A percentile compares a stretch with the other conserved stretches of the same genome.
These are phyloP conservation scores for Backusella westeae DNA, from an alignment of 192 early-diverging fungal species.

Conservation along the genomic window DNA sequence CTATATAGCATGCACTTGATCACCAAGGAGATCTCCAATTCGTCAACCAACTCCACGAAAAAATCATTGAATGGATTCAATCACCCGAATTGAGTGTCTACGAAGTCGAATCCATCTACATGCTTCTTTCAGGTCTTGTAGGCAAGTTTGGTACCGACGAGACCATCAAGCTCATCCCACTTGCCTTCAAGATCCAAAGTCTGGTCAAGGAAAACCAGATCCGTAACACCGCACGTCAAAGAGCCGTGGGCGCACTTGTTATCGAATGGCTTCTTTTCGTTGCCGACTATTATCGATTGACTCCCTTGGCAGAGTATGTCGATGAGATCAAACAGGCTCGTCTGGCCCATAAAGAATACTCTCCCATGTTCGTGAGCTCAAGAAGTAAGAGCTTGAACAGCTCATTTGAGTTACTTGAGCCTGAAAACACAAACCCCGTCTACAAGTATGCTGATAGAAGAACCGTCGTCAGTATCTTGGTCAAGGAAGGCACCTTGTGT, in stretches of 20 bases:
- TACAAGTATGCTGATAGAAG: constrained; percentile 4
- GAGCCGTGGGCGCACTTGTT: constrained; percentile 6
- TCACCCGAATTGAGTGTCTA: not conserved
- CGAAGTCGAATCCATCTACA: constrained; percentile 13
- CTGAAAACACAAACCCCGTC: not conserved
- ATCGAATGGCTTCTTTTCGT: constrained; percentile 12
- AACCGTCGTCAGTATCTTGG: constrained; percentile 6
- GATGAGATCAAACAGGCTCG: constrained; percentile 4
- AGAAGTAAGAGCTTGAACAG: not conserved
- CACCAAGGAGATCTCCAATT: constrained; percentile 17
- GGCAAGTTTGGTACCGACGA: constrained; percentile 17
- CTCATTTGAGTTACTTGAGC: not conserved
- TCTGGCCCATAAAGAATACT: not conserved
- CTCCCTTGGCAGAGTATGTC: not conserved
- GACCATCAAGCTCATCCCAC: constrained; percentile 21
- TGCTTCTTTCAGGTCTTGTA: not conserved
- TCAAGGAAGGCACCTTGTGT: constrained; percentile 6
- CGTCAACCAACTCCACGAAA: constrained; percentile 15
- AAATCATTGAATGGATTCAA: constrained; percentile 17
- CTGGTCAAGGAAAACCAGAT: not conserved
- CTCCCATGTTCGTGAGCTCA: not conserved
- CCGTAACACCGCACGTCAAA: not conserved
- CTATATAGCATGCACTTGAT: not conserved
- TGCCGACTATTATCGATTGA: not conserved
- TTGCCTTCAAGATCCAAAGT: constrained; percentile 24